A percentile compares a stretch with the other conserved stretches of the same genome.
Evolutionary conservation across 2,329 filamentous ascomycete species (phyloP).

Genomic region (Talaromyces sp.): DNA sequence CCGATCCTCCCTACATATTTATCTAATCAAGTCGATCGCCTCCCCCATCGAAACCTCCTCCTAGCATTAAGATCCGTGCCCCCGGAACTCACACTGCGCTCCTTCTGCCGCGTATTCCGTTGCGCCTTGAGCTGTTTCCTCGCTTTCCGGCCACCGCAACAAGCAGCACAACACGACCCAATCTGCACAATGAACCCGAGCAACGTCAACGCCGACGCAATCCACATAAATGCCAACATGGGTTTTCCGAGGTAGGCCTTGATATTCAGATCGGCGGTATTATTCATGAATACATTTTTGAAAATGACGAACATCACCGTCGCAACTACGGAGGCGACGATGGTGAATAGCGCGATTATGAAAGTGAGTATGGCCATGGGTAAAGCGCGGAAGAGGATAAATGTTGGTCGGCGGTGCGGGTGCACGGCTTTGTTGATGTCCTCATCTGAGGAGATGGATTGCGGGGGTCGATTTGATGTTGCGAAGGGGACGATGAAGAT

Average conservation of each 20-base stretch:
- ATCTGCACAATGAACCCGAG: constrained; percentile 71
- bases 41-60: constrained; percentile 14
- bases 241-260: constrained; percentile 62
- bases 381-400: constrained; percentile 53
- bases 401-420: constrained; percentile 35
- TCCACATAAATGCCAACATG: constrained; percentile 91
- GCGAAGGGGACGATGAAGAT: constrained; percentile 62
- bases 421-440: constrained; percentile 26
- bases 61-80: not conserved
- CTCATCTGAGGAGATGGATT: constrained; percentile 30
- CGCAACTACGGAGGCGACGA: constrained; percentile 68
- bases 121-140: constrained; percentile 31
- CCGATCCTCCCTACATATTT: not conserved
- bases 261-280: constrained; percentile 72
- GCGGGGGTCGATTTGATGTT: constrained; percentile 39
- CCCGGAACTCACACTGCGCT: not conserved
- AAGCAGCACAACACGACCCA: constrained; percentile 69
- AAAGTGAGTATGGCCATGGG: constrained; percentile 66
- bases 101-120: not conserved
- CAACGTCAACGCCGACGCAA: constrained; percentile 63
- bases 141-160: constrained; percentile 39
- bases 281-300: constrained; percentile 66
- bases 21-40: constrained; percentile 1
- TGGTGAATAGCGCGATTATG: constrained; percentile 63
- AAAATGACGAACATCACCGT: constrained; percentile 84